Evolutionary conservation across 2,329 filamentous ascomycete species (phyloP).

Genomic region (Leptographium procerum): DNA sequence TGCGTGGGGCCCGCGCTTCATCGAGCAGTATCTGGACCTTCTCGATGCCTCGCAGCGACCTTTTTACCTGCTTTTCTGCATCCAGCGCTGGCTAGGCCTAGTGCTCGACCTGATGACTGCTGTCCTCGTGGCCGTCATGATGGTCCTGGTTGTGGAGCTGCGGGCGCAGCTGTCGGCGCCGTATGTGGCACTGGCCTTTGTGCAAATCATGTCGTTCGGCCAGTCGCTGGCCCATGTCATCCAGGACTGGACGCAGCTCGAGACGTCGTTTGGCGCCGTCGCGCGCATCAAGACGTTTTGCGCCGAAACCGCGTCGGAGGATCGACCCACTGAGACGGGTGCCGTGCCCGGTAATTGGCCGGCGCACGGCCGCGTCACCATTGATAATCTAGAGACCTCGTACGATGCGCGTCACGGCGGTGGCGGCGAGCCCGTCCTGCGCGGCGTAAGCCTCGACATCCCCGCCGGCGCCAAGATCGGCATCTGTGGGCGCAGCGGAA

Average conservation of each 20-base stretch:
- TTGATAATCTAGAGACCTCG: too few species aligned
- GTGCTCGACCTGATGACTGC: conserved; percentile 25
- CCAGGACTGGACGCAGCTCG: conserved; percentile 14
- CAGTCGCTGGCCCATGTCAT: conserved; percentile 10
- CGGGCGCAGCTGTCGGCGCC: conserved; percentile 15
- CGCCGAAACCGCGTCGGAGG: conserved; percentile 8
- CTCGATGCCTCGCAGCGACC: conserved; percentile 44
- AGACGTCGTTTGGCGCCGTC: conserved; percentile 15
- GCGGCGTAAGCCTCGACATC: conserved; percentile 16
- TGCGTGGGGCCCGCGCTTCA: conserved; percentile 33
- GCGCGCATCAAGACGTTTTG: conserved; percentile 7
- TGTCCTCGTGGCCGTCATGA: conserved; percentile 20
- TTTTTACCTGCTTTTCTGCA: conserved; percentile 42
- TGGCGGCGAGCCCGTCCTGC: conserved; percentile 8
- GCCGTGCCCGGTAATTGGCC: too few species aligned
- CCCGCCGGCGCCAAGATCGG: conserved; percentile 19
- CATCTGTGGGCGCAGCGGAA: conserved; percentile 22
- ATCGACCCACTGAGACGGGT: too few species aligned
- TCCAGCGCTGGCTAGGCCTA: conserved; percentile 41
- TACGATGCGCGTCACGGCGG: too few species aligned
- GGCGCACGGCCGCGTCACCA: too few species aligned
- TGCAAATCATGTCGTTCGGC: conserved; percentile 12
- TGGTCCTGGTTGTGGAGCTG: conserved; percentile 21
- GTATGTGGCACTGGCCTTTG: conserved; percentile 18
- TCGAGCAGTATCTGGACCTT: conserved; percentile 30